Conservation (phyloP, 371 early-diverging fungal genomes). For the Rhizopus sp. region DNA sequence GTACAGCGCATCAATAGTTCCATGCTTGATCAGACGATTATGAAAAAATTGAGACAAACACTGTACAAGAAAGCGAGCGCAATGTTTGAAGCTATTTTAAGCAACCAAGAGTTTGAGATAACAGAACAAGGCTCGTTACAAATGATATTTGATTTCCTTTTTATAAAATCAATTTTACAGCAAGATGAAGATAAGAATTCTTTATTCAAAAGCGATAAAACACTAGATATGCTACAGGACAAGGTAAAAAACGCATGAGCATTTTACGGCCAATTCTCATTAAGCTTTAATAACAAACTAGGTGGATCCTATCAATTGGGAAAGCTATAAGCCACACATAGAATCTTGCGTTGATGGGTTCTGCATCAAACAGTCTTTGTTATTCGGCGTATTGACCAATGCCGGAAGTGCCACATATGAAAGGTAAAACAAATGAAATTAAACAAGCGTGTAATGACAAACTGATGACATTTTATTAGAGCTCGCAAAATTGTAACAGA, state of each 20-base stretch:
- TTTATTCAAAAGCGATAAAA: slow-evolving; percentile 17
- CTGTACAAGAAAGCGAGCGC: background rate
- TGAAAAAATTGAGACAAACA: slow-evolving; percentile 7
- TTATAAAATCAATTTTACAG: slow-evolving; percentile 39
- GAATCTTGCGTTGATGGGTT: slow-evolving; percentile 48
- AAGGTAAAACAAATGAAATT: slow-evolving; percentile 29
- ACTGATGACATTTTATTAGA: slow-evolving; percentile 4
- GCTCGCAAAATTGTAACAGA: slow-evolving; percentile 15
- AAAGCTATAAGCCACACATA: slow-evolving; percentile 49
- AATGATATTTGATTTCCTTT: slow-evolving; percentile 54
- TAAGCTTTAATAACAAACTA: slow-evolving; percentile 20
- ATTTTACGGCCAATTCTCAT: background rate
- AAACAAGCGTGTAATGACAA: slow-evolving; percentile 1
- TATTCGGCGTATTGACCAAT: slow-evolving; percentile 52
- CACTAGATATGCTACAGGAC: slow-evolving; percentile 11
- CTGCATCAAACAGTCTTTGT: slow-evolving; percentile 44
- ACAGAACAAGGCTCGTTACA: slow-evolving; percentile 60
- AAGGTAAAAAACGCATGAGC: slow-evolving; percentile 7
- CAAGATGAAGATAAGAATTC: slow-evolving; percentile 4
- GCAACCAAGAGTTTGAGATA: slow-evolving; percentile 1
- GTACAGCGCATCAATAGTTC: slow-evolving; percentile 46
- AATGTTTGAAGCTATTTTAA: slow-evolving; percentile 5
- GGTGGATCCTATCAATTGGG: slow-evolving; percentile 65
- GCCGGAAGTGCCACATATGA: slow-evolving; percentile 44
- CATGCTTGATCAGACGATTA: slow-evolving; percentile 32